Base-by-base conservation (phyloP, 2,329 filamentous ascomycete species). In the Cladobotryum mycophilum region DNA sequence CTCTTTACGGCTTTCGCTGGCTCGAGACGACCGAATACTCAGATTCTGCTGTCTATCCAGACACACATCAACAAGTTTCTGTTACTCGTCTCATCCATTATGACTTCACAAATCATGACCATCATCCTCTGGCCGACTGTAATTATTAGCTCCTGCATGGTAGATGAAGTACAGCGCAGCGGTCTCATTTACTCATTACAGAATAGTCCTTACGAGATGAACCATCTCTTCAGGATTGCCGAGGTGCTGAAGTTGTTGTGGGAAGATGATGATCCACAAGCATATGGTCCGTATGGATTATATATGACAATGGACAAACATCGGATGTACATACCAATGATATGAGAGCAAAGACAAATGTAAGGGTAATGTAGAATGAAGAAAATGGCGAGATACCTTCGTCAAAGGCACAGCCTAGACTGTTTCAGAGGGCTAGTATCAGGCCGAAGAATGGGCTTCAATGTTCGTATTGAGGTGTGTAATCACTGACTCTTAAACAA, bases 201-300 rank as follows among this genome's bases (percentile, higher is more conserved):
- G 17, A 18, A 47, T 41, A 38, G 17, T n/a, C 34, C 22, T 17
- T 47, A 38, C 13, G 22, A 41, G 14, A 47, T 47, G 45, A 47
- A 41, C 14, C 45, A 47, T 25, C 25, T 47, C 17, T 47, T 41
- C 18, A 34, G 15, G 22, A 12, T 47, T 34, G 17, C 34, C 30
- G 37, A 47, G 13, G 25, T 47, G 4, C 22, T 47, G n/a, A 22
- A 47, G 36, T 13, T 33, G 14, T 20, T 47, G 12, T 47, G 45
- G 45, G 25, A 18, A 4, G 20, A 47, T 34, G 35, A 38, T 12
- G 45, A 47, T 41, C 34, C n/a, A 12, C 37, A 36, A 5, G 20
- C 45, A 8, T 47, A 41, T 41, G 45, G 45, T 4, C 45, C 45
- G 12, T 47, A 47, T 41, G 45, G 45, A 18, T 25, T 43, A 18